phyloP scores from a whole-genome alignment of 2,329 filamentous ascomycete species.

The Corinectria fuckeliana region DNA sequence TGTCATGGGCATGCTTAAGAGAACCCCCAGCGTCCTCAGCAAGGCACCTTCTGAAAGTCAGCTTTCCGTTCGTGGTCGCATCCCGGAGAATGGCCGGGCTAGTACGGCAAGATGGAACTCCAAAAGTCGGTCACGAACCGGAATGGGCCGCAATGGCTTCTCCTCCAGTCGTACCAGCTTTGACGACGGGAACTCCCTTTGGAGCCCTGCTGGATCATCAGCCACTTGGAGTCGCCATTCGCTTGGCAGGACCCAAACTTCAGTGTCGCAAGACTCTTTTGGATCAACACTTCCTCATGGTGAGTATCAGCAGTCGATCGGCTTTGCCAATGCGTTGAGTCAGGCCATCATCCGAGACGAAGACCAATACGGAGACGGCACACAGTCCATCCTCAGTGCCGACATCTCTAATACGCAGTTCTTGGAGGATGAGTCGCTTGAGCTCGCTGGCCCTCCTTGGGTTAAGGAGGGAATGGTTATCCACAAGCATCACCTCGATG shows the following conservation, averaged over 20 bases:
- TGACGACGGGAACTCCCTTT: slow-evolving; percentile 87
- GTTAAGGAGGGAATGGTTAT: slow-evolving; percentile 95
- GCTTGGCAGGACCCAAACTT: slow-evolving; percentile 86
- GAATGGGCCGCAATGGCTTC: slow-evolving; percentile 77
- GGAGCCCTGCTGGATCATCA: slow-evolving; percentile 85
- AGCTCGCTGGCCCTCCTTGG: slow-evolving; percentile 94
- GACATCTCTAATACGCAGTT: slow-evolving; percentile 67
- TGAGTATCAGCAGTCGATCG: slow-evolving; percentile 95
- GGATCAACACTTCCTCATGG: slow-evolving; percentile 75
- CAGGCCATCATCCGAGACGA: slow-evolving; percentile 97
- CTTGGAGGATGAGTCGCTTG: slow-evolving; percentile 90
- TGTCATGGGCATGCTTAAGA: slow-evolving; percentile 78
- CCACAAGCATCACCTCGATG: slow-evolving; percentile 95
- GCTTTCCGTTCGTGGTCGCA: slow-evolving; percentile 72
- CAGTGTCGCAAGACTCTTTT: slow-evolving; percentile 91
- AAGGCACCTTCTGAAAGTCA: slow-evolving; percentile 88
- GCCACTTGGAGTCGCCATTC: slow-evolving; percentile 97
- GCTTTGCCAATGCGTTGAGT: slow-evolving; percentile 94
- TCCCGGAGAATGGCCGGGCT: slow-evolving; percentile 61
- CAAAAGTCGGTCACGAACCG: slow-evolving; percentile 82
- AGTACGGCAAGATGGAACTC: slow-evolving; percentile 77
- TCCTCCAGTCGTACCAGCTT: slow-evolving; percentile 93
- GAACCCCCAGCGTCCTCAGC: slow-evolving; percentile 89
- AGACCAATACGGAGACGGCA: slow-evolving; percentile 59
- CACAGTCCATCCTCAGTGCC: slow-evolving; percentile 63